Evolutionary conservation across 768 basidiomycete genomes (phyloP).

Genomic region (Dacryopinax spathularia): DNA sequence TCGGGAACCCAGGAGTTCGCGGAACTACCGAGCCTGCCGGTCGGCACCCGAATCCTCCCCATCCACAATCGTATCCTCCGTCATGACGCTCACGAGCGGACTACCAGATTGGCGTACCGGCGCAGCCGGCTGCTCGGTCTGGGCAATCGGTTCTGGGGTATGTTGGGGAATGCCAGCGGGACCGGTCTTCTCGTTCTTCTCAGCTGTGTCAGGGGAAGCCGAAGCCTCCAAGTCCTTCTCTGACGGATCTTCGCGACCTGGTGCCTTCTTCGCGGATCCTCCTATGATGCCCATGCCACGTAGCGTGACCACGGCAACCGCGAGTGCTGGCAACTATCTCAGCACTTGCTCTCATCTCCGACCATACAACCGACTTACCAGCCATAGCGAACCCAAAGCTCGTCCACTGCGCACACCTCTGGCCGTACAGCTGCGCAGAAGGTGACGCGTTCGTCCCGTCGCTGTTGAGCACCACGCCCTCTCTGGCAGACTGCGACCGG

Average conservation of each 20-base stretch:
- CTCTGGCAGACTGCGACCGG: constrained; percentile 19
- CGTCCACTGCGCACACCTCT: constrained; percentile 52
- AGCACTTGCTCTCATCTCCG: too few relatives aligned
- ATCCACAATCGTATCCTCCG: neutral
- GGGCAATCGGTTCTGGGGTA: neutral
- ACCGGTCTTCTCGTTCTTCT: neutral
- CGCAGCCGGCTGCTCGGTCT: neutral
- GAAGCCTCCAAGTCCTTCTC: neutral
- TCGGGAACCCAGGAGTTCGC: neutral
- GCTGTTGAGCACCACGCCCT: constrained; percentile 21
- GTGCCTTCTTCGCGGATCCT: neutral
- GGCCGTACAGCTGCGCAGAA: constrained; percentile 35
- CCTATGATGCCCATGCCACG: constrained; percentile 4
- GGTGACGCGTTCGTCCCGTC: constrained; percentile 22
- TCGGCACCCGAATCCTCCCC: neutral
- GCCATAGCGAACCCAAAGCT: constrained; percentile 45
- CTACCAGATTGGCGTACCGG: neutral
- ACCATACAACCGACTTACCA: constrained; percentile 35
- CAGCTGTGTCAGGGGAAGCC: neutral
- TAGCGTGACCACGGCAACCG: neutral
- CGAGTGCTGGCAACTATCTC: too few relatives aligned
- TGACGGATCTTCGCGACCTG: neutral
- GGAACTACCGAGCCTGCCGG: neutral
- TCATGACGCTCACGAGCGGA: neutral
- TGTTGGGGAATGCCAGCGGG: neutral